Conservation (phyloP, 441 rosid species). For the Pelargonium australe region DNA sequence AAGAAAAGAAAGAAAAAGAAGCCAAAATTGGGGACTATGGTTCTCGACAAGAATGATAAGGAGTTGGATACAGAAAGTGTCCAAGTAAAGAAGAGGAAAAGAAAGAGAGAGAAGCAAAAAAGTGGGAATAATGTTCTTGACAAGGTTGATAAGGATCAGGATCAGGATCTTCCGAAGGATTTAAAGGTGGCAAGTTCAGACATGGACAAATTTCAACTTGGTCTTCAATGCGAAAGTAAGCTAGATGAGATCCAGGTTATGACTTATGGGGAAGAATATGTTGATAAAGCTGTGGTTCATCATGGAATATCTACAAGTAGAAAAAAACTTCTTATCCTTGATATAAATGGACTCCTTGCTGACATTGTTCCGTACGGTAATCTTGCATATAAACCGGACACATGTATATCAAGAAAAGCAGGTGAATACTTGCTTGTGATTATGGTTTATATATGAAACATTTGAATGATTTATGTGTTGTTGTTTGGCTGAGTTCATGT, state of each 20-base stretch:
- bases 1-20: constrained; percentile 6
- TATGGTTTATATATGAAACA: constrained; percentile 1
- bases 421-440: constrained; percentile 25
- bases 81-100: neutral
- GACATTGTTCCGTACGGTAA: constrained; percentile 20
- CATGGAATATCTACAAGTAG: constrained; percentile 7
- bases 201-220: neutral
- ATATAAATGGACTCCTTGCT: constrained; percentile 39
- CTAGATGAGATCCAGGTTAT: constrained; percentile 2
- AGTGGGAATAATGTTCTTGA: neutral
- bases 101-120: neutral
- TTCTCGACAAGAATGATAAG: neutral
- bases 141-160: constrained; percentile 1
- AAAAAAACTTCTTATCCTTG: constrained; percentile 42
- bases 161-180: neutral
- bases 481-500: constrained; percentile 3
- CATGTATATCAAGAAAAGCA: constrained; percentile 25
- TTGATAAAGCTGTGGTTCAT: constrained; percentile 4
- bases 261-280: constrained; percentile 1
- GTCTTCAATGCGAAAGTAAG: neutral
- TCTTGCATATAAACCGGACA: constrained; percentile 19
- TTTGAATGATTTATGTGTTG: constrained; percentile 10
- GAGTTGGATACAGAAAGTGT: neutral
- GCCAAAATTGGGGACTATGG: neutral
- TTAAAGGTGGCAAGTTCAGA: neutral